Percentiles rank a stretch among this genome's conserved stretches.
Conservation (phyloP, 2,329 filamentous ascomycete species). For the Eutypa lata region DNA sequence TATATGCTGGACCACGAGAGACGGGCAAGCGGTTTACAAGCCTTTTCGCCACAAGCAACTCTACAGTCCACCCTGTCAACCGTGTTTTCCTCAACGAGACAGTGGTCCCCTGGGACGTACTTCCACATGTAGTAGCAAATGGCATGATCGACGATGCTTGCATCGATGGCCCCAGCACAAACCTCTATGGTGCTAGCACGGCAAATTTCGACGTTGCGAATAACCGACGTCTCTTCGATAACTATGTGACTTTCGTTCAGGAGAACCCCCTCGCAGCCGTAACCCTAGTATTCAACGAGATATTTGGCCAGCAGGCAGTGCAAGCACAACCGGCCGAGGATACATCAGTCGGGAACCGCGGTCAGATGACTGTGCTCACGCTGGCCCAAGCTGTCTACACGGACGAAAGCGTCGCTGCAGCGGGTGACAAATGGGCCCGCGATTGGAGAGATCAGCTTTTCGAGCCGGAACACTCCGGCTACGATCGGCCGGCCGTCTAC, state of each 20-base stretch:
- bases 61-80: neutral
- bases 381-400: slow-evolving; percentile 5
- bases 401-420: slow-evolving; percentile 3
- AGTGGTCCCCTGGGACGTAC: slow-evolving; percentile 5
- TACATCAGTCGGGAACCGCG: slow-evolving; percentile 7
- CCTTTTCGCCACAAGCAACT: slow-evolving; percentile 5
- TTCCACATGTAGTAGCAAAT: slow-evolving; percentile 3
- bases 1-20: slow-evolving; percentile 5
- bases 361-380: slow-evolving; percentile 3
- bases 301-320: slow-evolving; percentile 7
- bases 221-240: neutral
- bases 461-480: slow-evolving; percentile 6
- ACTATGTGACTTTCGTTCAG: neutral
- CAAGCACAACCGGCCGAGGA: neutral
- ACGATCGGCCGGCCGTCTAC: slow-evolving; percentile 6
- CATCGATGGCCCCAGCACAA: neutral
- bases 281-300: slow-evolving; percentile 7
- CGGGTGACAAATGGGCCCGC: slow-evolving; percentile 5
- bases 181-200: slow-evolving; percentile 1
- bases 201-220: neutral
- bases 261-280: slow-evolving; percentile 5
- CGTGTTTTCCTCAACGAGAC: slow-evolving; percentile 5
- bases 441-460: slow-evolving; percentile 4
- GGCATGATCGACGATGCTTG: slow-evolving; percentile 7
- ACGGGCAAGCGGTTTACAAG: slow-evolving; percentile 4